Percentiles rank a stretch among this genome's conserved stretches.
phyloP scores from a whole-genome alignment of 495 filamentous ascomycete species.

The Melanomma pulvis-pyrius region DNA sequence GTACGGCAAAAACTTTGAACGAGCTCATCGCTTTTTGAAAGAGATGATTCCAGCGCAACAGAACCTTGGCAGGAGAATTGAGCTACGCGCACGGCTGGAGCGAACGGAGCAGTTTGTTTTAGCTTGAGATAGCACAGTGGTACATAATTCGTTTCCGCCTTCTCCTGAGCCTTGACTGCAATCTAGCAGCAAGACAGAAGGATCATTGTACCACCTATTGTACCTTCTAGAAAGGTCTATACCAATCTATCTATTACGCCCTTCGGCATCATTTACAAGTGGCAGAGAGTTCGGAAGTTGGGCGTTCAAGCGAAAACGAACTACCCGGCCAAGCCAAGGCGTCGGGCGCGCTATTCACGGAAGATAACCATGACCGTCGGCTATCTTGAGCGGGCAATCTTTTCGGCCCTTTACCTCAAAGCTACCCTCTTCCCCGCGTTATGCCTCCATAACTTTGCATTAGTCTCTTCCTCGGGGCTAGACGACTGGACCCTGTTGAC shows the following conservation, averaged over 20 bases:
- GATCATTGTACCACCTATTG: too few relatives aligned
- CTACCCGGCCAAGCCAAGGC: background rate
- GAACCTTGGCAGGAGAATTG: background rate
- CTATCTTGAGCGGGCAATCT: background rate
- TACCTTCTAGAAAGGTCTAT: too few relatives aligned
- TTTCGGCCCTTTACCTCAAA: background rate
- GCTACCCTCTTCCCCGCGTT: background rate
- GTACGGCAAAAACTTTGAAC: background rate
- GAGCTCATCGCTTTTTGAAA: conserved; percentile 1
- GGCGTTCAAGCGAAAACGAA: too few relatives aligned
- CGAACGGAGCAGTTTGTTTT: conserved; percentile 1
- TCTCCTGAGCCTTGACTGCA: background rate
- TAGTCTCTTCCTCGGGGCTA: background rate
- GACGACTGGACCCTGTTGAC: background rate
- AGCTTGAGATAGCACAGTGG: background rate
- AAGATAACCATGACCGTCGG: background rate
- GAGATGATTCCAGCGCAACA: background rate
- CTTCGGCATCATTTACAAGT: too few relatives aligned
- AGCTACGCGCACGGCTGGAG: background rate
- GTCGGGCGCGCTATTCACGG: background rate
- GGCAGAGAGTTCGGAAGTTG: too few relatives aligned
- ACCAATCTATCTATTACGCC: too few relatives aligned
- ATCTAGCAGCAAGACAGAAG: too few relatives aligned
- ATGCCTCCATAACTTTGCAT: background rate
- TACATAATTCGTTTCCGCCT: background rate